Base-by-base conservation (phyloP, 108 stramenopile genomes). In the Nitzschia sp. region DNA sequence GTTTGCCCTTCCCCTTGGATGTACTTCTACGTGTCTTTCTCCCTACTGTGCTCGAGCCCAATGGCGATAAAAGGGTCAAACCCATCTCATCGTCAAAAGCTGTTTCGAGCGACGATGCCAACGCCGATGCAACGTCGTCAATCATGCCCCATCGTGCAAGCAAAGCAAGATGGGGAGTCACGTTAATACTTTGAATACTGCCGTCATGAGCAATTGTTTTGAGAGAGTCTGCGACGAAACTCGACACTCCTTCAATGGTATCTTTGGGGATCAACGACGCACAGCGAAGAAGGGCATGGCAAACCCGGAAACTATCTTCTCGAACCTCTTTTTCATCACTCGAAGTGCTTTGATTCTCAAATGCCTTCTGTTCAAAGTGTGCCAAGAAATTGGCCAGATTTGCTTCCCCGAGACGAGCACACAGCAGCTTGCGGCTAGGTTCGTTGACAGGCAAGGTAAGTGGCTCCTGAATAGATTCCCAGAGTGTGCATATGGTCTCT, bases 101-200 rank as follows among this genome's bases (percentile, higher is more conserved):
- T 0, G 49, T 33, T 5, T 58, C 46, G 31, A 92, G 82, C 3
- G 86, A 86, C 30, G 38, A 59, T 24, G 86, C 81, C 32, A 92
- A 72, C 21, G 82, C 76, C 26, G 35, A 29, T 24, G 78, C 78
- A 9, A 92, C 81, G 1, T 86, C 79, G 9, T 82, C 79, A 0
- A 65, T 62, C 87, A 87, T 90, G 1, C 82, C 80, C 83, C 89
- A 94, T 31, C 38, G 59, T 49, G 87, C 89, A 36, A 93, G 74
- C 15, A 88, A 72, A 19, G 89, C 60, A 35, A 87, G 66, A 74
- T 87, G 59, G 1, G 85, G 77, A 38, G 82, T 71, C 19, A 88
- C 55, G 53, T 77, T 73, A 17, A 47, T 54, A 47, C 72, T 1
- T 35, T 19, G 13, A 3, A 49, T 19, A 11, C 21, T 46, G 0